Conservation (phyloP, 2,329 filamentous ascomycete species). For the Pezicula neosporulosa region DNA sequence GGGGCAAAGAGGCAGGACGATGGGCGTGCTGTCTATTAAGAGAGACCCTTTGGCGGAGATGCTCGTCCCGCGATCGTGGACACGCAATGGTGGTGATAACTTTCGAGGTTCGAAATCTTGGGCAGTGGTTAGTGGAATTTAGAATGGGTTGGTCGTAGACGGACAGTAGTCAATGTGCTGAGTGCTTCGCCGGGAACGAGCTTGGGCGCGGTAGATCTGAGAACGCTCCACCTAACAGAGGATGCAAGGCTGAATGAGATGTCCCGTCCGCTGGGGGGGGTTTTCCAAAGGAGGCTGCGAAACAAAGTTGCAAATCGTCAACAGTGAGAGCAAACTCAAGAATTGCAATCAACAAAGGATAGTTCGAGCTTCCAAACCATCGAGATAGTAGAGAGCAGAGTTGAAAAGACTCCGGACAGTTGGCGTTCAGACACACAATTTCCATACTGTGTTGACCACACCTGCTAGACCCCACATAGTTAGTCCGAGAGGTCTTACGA, state of each 20-base stretch:
- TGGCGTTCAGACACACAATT: not conserved
- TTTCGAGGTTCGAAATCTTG: not conserved
- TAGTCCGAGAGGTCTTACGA: not conserved
- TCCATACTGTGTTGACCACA: not conserved
- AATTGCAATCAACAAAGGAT: not conserved
- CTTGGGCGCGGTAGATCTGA: not conserved
- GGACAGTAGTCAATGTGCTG: too few relatives aligned
- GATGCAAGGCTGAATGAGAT: not conserved
- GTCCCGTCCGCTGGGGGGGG: not conserved
- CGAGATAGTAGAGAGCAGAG: not conserved
- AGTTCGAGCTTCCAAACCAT: not conserved
- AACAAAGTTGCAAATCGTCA: not conserved
- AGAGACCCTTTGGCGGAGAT: not conserved
- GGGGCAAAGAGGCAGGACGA: not conserved
- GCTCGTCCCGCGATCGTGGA: conserved; percentile 2
- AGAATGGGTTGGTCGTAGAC: too few relatives aligned
- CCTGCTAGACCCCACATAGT: not conserved
- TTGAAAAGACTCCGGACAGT: not conserved
- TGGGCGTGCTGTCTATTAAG: not conserved
- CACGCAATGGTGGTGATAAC: conserved; percentile 1
- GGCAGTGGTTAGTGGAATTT: too few relatives aligned
- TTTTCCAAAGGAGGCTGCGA: not conserved
- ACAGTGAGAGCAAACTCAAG: not conserved
- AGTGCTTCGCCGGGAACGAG: too few relatives aligned
- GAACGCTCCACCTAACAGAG: not conserved